These are phyloP conservation scores for Xylaria sp. DNA, from an alignment of 2,329 filamentous ascomycete genomes.

Conservation along the genomic window DNA sequence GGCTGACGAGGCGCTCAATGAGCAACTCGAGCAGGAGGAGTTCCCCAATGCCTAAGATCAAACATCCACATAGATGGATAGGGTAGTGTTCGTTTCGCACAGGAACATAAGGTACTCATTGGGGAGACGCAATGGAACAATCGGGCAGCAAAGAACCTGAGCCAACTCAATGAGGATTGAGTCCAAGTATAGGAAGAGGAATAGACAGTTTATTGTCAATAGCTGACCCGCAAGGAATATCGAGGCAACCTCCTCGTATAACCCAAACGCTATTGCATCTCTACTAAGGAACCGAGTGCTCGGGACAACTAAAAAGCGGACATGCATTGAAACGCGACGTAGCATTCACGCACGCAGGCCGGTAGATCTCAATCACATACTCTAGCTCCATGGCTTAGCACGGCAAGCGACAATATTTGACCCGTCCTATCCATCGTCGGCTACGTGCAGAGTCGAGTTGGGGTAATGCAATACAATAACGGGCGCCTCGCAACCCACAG, in stretches of 20 bases:
- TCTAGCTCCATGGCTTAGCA: not conserved
- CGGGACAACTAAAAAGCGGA: not conserved
- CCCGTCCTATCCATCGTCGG: not conserved
- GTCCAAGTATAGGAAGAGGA: not conserved
- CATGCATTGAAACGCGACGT: not conserved
- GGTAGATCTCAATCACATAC: not conserved
- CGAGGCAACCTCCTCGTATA: too few species aligned
- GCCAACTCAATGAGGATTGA: not conserved
- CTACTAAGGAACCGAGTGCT: not conserved
- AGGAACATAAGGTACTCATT: not conserved
- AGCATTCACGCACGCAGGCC: not conserved
- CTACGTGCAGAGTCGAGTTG: not conserved
- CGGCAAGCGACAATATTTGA: not conserved
- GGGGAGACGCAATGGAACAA: not conserved
- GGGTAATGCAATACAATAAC: conserved; percentile 3
- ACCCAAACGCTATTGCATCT: not conserved
- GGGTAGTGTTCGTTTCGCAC: not conserved
- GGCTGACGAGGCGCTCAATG: conserved; percentile 4
- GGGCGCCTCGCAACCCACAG: not conserved
- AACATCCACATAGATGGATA: not conserved
- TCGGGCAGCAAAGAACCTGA: not conserved
- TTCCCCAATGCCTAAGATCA: not conserved
- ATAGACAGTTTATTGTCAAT: not conserved
- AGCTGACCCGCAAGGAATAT: not conserved
- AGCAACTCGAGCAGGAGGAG: not conserved